These are phyloP conservation scores for Mercurialis annua DNA, from an alignment of 345 rosid genomes.

Conservation along the genomic window DNA sequence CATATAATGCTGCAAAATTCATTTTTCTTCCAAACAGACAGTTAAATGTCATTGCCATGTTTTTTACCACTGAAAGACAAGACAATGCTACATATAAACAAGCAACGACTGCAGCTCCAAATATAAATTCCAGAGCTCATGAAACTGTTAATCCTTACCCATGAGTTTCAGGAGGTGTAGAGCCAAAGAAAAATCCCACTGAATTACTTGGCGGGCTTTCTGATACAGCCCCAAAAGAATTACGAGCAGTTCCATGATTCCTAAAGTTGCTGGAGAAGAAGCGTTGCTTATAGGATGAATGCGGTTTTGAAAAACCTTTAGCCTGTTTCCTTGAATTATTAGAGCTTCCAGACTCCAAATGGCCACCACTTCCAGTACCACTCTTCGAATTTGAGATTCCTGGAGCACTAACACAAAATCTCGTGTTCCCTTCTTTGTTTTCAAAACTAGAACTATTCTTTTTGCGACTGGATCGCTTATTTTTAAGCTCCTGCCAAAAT, in stretches of 20 bases:
- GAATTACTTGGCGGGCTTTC: conserved; percentile 98
- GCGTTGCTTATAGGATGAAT: conserved; percentile 57
- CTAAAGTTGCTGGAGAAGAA: conserved; percentile 78
- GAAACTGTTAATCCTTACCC: conserved; percentile 53
- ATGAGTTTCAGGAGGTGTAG: conserved; percentile 88
- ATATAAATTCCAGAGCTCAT: neutral
- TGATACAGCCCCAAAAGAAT: conserved; percentile 51
- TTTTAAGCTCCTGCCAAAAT: conserved; percentile 66
- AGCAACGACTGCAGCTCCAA: neutral
- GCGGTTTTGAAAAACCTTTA: conserved; percentile 61
- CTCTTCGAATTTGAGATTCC: conserved; percentile 45
- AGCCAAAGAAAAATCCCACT: conserved; percentile 90
- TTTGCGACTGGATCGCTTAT: conserved; percentile 46
- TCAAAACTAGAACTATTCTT: conserved; percentile 51
- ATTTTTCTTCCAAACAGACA: neutral
- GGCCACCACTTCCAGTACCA: conserved; percentile 39
- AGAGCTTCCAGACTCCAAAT: conserved; percentile 57
- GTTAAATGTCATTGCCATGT: neutral
- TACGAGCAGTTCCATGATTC: conserved; percentile 57
- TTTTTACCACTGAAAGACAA: neutral
- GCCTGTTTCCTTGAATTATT: conserved; percentile 55
- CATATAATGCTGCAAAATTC: neutral
- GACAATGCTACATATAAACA: neutral
- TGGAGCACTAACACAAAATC: conserved; percentile 33
- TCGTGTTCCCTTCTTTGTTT: conserved; percentile 52